Base-by-base conservation (phyloP, 306 rosid genomes). In the Cucumis hystrix region DNA sequence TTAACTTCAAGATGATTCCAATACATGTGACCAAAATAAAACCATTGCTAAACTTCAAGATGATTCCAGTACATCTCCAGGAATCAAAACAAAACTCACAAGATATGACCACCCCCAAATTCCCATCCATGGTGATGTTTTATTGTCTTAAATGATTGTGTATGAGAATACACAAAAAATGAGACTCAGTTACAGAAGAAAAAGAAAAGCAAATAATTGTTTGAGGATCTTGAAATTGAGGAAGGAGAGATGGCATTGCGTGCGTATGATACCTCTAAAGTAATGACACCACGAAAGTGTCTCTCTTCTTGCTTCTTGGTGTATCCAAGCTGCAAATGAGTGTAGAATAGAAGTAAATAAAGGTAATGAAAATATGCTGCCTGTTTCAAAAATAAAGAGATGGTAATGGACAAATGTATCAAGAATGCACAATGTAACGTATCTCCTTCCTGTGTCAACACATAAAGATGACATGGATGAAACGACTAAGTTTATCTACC, bases 291-390 rank as follows among this genome's bases (percentile, higher is more conserved):
- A 55, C 92, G 99, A 59, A 95, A 95, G 82, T 86, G 85, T 65
- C 90, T 84, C 83, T 95, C 97, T 80, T 95, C 99, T 85, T 92
- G 96, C 83, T 92, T 95, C 83, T 92, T 88, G 40, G 99, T 95
- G 86, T 95, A 95, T 75, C 97, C 97, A 86, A 95, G 99, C 99
- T 95, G 90, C 82, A 60, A 83, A 79, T 51, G 78, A 7, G 65
- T 56, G 75, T 35, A 71, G 21, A 57, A 81, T 37, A 56, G 69
- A 79, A 74, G 69, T 81, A 10, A 20, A 49, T 65, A 65, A 41
- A 61, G 70, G 23, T 45, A 15, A 72, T 28, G 6, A 16, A 41
- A 30, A 49, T 20, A 71, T 18, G 45, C n/a, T 16, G 14, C 45
- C 45, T 4, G 17, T 15, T 63, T 33, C 70, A 63, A 63, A 63